Percentiles rank a stretch among this genome's conserved stretches.
Evolutionary conservation across 2,329 filamentous ascomycete species (phyloP).

Genomic region (Xylaria sp.): DNA sequence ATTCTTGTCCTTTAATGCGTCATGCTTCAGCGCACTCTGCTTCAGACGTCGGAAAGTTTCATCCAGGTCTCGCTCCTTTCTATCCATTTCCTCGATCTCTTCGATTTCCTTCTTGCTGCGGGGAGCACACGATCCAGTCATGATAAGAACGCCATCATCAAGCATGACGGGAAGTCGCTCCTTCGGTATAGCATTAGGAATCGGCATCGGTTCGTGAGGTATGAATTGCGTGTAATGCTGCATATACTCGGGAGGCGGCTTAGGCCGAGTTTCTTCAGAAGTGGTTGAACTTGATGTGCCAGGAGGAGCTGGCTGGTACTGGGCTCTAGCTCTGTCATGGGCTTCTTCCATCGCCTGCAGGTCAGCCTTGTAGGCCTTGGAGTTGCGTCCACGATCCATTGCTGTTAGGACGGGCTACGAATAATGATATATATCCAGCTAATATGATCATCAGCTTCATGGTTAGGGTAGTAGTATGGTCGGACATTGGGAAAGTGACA

Average conservation of each 20-base stretch:
- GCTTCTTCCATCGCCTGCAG: neutral
- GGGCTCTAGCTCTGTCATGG: neutral
- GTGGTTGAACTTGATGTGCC: neutral
- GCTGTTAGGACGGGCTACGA: neutral
- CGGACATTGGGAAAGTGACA: no score
- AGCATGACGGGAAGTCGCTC: neutral
- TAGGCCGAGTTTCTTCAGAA: neutral
- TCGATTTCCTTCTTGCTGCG: neutral
- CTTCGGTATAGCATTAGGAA: slow-evolving; percentile 21
- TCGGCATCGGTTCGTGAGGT: slow-evolving; percentile 13
- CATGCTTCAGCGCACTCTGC: neutral
- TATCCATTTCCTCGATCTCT: neutral
- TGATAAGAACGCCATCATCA: slow-evolving; percentile 10
- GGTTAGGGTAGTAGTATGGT: neutral
- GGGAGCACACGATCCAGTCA: slow-evolving; percentile 15
- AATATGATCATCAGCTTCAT: neutral
- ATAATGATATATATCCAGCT: neutral
- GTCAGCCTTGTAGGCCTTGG: neutral
- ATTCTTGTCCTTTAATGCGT: neutral
- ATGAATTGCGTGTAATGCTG: neutral
- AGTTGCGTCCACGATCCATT: slow-evolving; percentile 6
- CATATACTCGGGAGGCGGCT: neutral
- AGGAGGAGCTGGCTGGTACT: neutral
- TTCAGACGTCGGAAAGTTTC: slow-evolving; percentile 4
- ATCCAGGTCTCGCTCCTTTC: neutral